Conservation (phyloP, 495 filamentous ascomycete species). For the Polyplosphaeria fusca region DNA sequence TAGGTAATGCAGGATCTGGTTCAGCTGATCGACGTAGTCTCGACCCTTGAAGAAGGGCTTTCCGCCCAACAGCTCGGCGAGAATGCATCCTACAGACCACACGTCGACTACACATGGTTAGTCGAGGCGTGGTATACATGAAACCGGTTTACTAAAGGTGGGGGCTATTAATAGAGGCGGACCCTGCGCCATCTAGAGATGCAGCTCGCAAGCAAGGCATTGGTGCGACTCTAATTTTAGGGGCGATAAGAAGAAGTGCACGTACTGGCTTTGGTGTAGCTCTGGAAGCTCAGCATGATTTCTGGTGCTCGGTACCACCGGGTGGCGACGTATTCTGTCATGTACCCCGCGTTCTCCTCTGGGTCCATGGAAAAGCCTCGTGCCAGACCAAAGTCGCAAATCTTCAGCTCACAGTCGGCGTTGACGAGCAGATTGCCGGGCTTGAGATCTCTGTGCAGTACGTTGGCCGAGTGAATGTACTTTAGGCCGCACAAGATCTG, state of each 20-base stretch:
- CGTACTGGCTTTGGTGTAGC: constrained; percentile 92
- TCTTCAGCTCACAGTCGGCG: constrained; percentile 98
- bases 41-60: constrained; percentile 98
- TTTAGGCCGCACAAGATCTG: constrained; percentile 97
- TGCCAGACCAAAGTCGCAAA: constrained; percentile 96
- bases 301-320: constrained; percentile 99
- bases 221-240: neutral
- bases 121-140: constrained; percentile 3
- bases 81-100: constrained; percentile 97
- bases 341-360: constrained; percentile 99
- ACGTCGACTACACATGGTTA: constrained; percentile 70
- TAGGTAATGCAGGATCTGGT: constrained; percentile 97
- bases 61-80: constrained; percentile 92
- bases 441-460: constrained; percentile 95
- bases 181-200: neutral
- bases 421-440: constrained; percentile 96
- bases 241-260: neutral
- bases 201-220: neutral
- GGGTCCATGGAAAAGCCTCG: constrained; percentile 81
- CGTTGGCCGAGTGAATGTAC: constrained; percentile 98
- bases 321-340: constrained; percentile 99
- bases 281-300: constrained; percentile 99
- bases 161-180: constrained; percentile 13
- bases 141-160: constrained; percentile 14
- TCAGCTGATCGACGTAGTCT: constrained; percentile 98